A percentile compares a stretch with the other conserved stretches of the same genome.
Evolutionary conservation across 805 yeast genomes (phyloP).

Genomic region (Cyberlindnera euphorbiae): DNA sequence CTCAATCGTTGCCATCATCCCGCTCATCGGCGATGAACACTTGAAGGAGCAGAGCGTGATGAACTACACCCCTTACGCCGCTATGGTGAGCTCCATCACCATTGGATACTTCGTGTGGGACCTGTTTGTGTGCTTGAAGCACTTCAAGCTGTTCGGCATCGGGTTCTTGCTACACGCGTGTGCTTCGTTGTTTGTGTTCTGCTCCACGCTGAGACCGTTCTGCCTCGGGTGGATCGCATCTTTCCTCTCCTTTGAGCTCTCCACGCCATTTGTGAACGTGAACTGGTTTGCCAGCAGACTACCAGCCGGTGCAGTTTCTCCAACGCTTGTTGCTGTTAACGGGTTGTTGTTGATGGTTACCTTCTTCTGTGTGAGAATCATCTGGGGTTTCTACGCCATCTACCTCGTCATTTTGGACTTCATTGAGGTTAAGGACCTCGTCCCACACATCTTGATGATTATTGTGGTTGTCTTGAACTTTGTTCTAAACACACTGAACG

Average conservation of each 20-base stretch:
- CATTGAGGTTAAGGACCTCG: constrained; percentile 36
- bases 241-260: constrained; percentile 79
- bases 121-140: constrained; percentile 55
- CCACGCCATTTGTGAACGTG: constrained; percentile 91
- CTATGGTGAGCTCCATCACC: constrained; percentile 67
- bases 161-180: constrained; percentile 81
- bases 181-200: constrained; percentile 74
- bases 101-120: constrained; percentile 95
- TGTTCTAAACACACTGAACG: constrained; percentile 61
- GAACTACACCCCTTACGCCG: constrained; percentile 74
- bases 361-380: constrained; percentile 73
- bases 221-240: constrained; percentile 78
- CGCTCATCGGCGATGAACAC: constrained; percentile 57
- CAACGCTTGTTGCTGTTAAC: constrained; percentile 51
- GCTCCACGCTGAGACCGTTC: constrained; percentile 61
- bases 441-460: constrained; percentile 44
- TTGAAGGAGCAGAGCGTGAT: constrained; percentile 47
- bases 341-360: constrained; percentile 64
- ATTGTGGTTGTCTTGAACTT: constrained; percentile 54
- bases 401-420: constrained; percentile 43
- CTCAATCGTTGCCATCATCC: constrained; percentile 55
- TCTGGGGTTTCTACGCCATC: constrained; percentile 85
- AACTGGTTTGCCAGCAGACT: constrained; percentile 86
- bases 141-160: constrained; percentile 67
- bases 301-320: constrained; percentile 62